Base-by-base conservation (phyloP, 495 filamentous ascomycete species). In the Podospora fimiseda region DNA sequence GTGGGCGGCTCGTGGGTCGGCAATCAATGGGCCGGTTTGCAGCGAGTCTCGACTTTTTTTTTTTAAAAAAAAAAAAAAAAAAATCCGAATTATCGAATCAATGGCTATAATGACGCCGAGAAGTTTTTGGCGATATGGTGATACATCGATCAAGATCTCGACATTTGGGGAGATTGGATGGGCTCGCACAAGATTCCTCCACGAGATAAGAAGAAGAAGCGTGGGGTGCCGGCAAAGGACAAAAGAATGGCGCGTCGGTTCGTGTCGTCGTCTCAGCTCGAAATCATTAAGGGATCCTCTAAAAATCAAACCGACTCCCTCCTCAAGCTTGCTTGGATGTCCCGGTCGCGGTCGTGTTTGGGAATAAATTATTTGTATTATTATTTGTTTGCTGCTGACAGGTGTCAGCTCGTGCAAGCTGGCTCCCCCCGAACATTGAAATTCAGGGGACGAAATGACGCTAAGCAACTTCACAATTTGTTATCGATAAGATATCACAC, bases 141-240 rank as follows among this genome's bases (percentile, higher is more conserved):
- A 52, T 39, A 59, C 57, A 51, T 39, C 18, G 38, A 30, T 58
- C 56, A 43, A 43, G 51, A 53, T 30, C 42, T 37, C 20, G 42
- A 33, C 36, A 58, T 58, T 47, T 50, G 56, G 56, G 45, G 42
- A 54, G 22, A 58, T 54, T 58, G 38, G 43, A 43, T 45, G 24
- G 27, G 16, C 18, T 52, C 41, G 50, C 23, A 45, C 50, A 52
- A 41, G 27, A 24, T 19, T 14, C 30, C 21, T 40, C 42, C 18
- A 30, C 8, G 15, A 46, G 41, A 33, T 20, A 39, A 47, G 44
- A 33, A 22, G 21, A 20, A 18, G 15, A 45, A 45, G 43, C 8
- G 24, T 22, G 24, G 14, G 15, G 43, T 45, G 21, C 9, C 9
- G 33, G 8, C 33, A 37, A 37, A n/a, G 33, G 33, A 37, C 8